These are phyloP conservation scores for Trichoderma aggressivum DNA, from an alignment of 2,329 filamentous ascomycete species.

Conservation along the genomic window DNA sequence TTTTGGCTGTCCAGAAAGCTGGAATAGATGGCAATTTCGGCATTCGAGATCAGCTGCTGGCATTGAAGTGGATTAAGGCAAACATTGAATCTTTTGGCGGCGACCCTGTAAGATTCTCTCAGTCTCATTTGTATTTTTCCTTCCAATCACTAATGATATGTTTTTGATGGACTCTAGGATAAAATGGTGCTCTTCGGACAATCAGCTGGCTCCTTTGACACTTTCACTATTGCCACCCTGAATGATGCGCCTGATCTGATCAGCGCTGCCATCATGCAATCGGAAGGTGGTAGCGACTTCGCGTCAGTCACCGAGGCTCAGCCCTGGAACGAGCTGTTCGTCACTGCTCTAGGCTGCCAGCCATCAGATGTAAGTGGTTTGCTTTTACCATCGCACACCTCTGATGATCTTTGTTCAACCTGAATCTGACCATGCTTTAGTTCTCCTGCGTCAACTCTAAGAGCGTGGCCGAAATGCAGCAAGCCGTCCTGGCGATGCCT, in stretches of 20 bases:
- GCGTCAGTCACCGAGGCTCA: background rate
- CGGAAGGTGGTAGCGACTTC: background rate
- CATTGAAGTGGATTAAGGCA: constrained; percentile 19
- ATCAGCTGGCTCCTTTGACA: background rate
- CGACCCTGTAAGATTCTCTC: constrained; percentile 27
- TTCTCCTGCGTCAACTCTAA: background rate
- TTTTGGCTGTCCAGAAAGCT: constrained; percentile 1
- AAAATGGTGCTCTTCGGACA: background rate
- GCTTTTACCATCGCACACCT: background rate
- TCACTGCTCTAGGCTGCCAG: background rate
- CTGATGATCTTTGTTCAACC: background rate
- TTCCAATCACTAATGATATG: background rate
- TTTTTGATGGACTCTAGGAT: background rate
- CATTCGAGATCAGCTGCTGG: constrained; percentile 20
- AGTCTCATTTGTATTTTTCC: background rate
- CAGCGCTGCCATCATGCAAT: background rate
- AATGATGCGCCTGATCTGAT: background rate
- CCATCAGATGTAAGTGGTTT: background rate
- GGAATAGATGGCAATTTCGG: constrained; percentile 23
- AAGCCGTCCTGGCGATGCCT: background rate
- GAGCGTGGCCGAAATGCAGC: background rate
- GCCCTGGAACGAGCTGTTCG: background rate
- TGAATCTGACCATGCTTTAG: background rate
- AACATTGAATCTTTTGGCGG: constrained; percentile 35
- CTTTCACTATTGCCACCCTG: background rate